Percentiles rank a stretch among this genome's conserved stretches.
Evolutionary conservation across 306 rosid genomes (phyloP).

Genomic region (Vigna hirtella): DNA sequence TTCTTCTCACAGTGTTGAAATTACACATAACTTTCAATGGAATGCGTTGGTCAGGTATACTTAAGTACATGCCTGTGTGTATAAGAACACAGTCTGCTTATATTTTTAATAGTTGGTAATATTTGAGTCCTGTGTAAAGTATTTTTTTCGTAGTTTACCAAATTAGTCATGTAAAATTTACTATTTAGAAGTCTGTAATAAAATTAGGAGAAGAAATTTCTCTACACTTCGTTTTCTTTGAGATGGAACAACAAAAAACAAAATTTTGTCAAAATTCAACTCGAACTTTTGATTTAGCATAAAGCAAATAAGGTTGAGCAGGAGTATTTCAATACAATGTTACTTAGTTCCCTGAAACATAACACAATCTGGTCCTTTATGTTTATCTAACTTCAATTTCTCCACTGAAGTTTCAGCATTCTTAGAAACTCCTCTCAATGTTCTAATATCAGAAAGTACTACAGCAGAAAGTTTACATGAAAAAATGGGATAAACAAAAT

Average conservation of each 20-base stretch:
- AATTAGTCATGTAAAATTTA: not conserved
- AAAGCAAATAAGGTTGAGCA: not conserved
- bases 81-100: not conserved
- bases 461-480: not conserved
- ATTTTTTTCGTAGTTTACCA: not conserved
- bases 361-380: constrained; percentile 1
- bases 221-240: not conserved
- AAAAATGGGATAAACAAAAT: not conserved
- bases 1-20: too few relatives aligned
- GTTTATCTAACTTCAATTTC: constrained; percentile 3
- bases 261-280: constrained; percentile 4
- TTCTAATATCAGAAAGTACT: not conserved
- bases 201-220: constrained; percentile 9
- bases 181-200: not conserved
- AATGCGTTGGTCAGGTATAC: not conserved
- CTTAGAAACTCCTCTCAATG: not conserved
- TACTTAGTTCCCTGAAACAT: not conserved
- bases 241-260: not conserved
- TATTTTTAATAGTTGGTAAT: not conserved
- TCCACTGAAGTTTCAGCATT: constrained; percentile 8
- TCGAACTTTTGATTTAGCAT: not conserved
- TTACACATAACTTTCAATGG: too few relatives aligned
- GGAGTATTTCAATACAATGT: not conserved
- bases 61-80: not conserved
- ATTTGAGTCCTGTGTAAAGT: constrained; percentile 16